These are phyloP conservation scores for Helotiales sp. DNA, from an alignment of 2,329 filamentous ascomycete species.

Conservation along the genomic window DNA sequence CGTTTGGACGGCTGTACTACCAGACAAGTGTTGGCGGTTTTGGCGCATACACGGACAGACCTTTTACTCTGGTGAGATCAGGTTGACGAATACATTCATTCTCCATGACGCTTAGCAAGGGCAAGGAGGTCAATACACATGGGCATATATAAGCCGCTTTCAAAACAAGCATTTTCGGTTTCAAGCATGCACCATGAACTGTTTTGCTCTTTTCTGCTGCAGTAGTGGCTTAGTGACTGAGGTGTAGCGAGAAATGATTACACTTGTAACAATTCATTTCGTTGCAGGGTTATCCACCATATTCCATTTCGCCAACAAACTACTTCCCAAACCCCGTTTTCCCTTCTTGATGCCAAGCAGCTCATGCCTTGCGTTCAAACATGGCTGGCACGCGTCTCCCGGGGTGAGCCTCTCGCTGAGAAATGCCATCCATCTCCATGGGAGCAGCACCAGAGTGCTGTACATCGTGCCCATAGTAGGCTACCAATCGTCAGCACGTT, in stretches of 20 bases:
- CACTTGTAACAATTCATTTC: not conserved
- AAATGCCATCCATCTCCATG: not conserved
- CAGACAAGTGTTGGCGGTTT: constrained; percentile 1
- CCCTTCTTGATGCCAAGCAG: too few relatives aligned
- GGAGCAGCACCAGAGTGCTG: not conserved
- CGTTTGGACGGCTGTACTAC: not conserved
- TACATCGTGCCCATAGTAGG: constrained; percentile 40
- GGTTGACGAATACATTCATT: not conserved
- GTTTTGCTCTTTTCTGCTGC: not conserved
- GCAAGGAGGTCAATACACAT: not conserved
- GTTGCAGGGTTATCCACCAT: not conserved
- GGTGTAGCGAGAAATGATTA: not conserved
- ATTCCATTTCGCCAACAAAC: not conserved
- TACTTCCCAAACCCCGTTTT: not conserved
- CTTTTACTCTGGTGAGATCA: too few relatives aligned
- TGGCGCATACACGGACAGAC: not conserved
- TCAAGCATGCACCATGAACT: not conserved
- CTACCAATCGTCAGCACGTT: not conserved
- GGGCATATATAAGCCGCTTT: not conserved
- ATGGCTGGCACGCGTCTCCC: not conserved
- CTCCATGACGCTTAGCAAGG: not conserved
- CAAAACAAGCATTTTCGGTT: not conserved
- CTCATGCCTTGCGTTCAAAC: not conserved
- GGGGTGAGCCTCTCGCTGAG: not conserved
- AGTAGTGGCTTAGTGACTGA: not conserved